phyloP scores from a whole-genome alignment of 1,284 basidiomycete genomes.

The Wolfiporia cocos region DNA sequence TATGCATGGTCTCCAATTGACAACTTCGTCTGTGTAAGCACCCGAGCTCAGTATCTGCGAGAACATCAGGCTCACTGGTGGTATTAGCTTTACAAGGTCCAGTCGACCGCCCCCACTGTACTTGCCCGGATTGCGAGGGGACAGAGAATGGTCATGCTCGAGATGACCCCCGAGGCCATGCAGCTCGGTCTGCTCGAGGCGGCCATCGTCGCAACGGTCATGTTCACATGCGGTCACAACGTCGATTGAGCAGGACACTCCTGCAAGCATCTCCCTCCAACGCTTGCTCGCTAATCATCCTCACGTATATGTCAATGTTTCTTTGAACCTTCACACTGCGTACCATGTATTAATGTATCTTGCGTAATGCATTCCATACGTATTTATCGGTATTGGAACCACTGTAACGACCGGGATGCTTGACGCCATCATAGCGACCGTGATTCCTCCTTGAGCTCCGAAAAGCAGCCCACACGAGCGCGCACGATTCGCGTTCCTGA shows the following conservation, averaged over 20 bases:
- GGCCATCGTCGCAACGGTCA: constrained; percentile 29
- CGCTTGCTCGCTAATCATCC: neutral
- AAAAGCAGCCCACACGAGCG: too few species aligned
- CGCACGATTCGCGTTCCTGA: too few species aligned
- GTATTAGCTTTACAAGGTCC: constrained; percentile 24
- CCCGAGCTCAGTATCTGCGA: neutral
- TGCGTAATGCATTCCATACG: too few species aligned
- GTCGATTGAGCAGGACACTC: constrained; percentile 23
- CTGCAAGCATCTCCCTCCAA: neutral
- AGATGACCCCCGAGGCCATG: constrained; percentile 28
- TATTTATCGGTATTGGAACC: too few species aligned
- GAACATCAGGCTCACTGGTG: neutral
- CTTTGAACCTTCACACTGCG: too few species aligned
- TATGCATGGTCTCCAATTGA: constrained; percentile 39
- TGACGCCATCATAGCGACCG: too few species aligned
- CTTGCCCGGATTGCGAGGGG: constrained; percentile 25
- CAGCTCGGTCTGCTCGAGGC: constrained; percentile 27
- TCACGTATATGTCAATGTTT: too few species aligned
- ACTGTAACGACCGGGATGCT: too few species aligned
- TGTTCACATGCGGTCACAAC: constrained; percentile 29
- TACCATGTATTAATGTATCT: too few species aligned
- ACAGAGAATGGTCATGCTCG: constrained; percentile 23
- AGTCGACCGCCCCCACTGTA: constrained; percentile 22
- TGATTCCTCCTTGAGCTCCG: too few species aligned
- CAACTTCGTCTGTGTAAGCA: constrained; percentile 35